Percentiles rank a stretch among this genome's conserved stretches.
Evolutionary conservation across 73 alveolate genomes (phyloP).

Genomic region (Paramecium primaurelia): DNA sequence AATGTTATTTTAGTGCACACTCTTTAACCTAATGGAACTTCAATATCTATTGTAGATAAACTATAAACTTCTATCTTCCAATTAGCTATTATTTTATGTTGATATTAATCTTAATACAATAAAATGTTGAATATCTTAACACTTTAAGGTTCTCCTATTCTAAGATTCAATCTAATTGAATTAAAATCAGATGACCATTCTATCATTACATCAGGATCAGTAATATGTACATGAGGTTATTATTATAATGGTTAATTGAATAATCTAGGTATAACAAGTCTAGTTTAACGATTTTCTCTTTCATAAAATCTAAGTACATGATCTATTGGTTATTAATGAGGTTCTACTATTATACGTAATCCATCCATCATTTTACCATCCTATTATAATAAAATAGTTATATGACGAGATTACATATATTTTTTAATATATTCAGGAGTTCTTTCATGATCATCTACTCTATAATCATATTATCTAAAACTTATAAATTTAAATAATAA

Average conservation of each 20-base stretch:
- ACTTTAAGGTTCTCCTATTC: constrained; percentile 43
- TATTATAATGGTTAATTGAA: not conserved
- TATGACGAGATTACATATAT: constrained; percentile 3
- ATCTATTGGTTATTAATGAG: constrained; percentile 51
- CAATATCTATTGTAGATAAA: not conserved
- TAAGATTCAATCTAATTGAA: constrained; percentile 31
- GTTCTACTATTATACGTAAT: constrained; percentile 35
- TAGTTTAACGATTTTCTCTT: constrained; percentile 57
- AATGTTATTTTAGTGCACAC: constrained; percentile 6
- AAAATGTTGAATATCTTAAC: constrained; percentile 31
- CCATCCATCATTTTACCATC: constrained; percentile 54
- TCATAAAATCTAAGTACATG: constrained; percentile 59
- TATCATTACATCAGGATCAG: constrained; percentile 18
- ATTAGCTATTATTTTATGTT: constrained; percentile 20
- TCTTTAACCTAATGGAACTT: constrained; percentile 27
- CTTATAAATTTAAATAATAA: constrained; percentile 14
- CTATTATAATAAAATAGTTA: not conserved
- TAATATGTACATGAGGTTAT: constrained; percentile 14
- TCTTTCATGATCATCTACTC: not conserved
- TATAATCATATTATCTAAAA: not conserved
- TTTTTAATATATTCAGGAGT: constrained; percentile 16
- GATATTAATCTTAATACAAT: constrained; percentile 24
- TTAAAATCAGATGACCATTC: constrained; percentile 56
- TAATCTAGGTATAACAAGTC: constrained; percentile 39
- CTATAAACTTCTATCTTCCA: constrained; percentile 62